These are phyloP conservation scores for Coffea humblotiana DNA, from an alignment of 305 asterid species.

Conservation along the genomic window DNA sequence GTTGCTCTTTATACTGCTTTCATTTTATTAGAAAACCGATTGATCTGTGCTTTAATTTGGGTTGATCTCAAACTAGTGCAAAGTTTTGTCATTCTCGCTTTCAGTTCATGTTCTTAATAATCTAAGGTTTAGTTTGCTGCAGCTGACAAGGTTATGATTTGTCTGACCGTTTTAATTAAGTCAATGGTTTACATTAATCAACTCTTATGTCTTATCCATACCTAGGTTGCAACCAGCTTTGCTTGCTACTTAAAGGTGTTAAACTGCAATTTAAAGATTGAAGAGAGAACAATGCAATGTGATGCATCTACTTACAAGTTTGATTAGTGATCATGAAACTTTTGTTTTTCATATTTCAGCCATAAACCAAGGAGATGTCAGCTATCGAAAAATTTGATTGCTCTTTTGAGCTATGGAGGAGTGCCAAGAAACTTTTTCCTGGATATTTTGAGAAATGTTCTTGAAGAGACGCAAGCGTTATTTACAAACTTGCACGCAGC, in stretches of 20 bases:
- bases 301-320: too few relatives aligned
- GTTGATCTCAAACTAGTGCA: background rate
- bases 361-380: conserved; percentile 49
- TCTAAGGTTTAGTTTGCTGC: background rate
- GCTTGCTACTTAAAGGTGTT: background rate
- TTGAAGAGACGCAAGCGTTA: conserved; percentile 53
- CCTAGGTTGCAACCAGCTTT: background rate
- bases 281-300: too few relatives aligned
- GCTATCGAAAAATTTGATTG: conserved; percentile 64
- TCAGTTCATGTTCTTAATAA: background rate
- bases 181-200: background rate
- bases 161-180: background rate
- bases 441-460: conserved; percentile 43
- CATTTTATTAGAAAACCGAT: background rate
- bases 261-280: too few relatives aligned
- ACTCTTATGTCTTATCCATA: background rate
- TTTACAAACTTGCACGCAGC: conserved; percentile 58
- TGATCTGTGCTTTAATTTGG: background rate
- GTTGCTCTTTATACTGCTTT: background rate
- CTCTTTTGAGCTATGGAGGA: conserved; percentile 72
- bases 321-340: background rate
- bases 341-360: conserved; percentile 47
- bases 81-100: background rate
- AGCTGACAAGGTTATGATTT: background rate
- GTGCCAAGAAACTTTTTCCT: conserved; percentile 62